Evolutionary conservation across 768 basidiomycete genomes (phyloP), one percentile per base, ranked within the genome.

Genomic region (Mycena chlorophos): DNA sequence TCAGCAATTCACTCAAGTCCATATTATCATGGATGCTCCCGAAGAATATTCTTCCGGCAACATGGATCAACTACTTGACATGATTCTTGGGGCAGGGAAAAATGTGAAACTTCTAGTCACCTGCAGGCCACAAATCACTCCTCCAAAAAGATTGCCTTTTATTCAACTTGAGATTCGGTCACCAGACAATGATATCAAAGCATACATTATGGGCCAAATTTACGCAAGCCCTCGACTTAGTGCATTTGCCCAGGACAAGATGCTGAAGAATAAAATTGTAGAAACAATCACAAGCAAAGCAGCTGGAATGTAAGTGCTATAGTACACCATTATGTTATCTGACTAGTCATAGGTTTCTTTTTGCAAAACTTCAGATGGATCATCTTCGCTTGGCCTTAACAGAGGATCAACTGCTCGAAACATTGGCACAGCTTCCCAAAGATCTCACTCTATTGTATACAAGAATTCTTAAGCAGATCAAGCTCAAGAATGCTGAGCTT

Each of bases 21-120:
- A 42, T 31, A 25, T 55, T 28, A 27, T 55, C n/a, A 22, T 55
- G 19, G 54, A 55, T 45, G 54, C 54, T 17, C 23, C 50, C 30
- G 54, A 55, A 28, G 54, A 55, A 49, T 55, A 50, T 23, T 49
- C 49, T 20, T 45, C 47, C 19, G 38, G n/a, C 8, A 27, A 1
- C 10, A 46, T 40, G 4, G 3, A 17, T 31, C 4, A 29, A 40
- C 34, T 57, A 5, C 30, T 55, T 3, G 39, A 55, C 20, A 3
- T 40, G 16, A 22, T 55, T 16, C 43, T 25, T 17, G 30, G 29
- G 14, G 29, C 51, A 22, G 42, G 55, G 4, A 20, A 40, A 31
- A 23, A 40, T 16, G 37, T 50, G 10, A 55, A 55, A 20, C 22
- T 55, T 14, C 22, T 55, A 48, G 3, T 55, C 8, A 55, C 54